phyloP scores from a whole-genome alignment of 2,329 filamentous ascomycete species.

The Neocatenulostroma microsporum region DNA sequence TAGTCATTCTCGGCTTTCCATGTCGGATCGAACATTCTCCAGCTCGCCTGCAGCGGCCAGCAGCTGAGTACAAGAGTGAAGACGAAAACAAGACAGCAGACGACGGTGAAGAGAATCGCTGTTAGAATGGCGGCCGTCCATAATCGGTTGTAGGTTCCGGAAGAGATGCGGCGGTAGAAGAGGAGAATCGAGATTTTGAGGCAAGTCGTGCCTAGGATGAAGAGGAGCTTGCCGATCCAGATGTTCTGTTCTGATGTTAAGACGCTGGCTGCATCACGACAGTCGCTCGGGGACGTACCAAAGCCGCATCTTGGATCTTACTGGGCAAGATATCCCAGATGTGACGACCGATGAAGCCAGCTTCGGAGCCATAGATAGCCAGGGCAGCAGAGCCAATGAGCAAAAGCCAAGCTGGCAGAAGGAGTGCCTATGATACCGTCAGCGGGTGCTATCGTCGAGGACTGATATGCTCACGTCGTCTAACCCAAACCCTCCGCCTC shows the following conservation, averaged over 20 bases:
- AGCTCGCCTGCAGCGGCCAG: too few relatives aligned
- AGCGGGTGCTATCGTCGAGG: not conserved
- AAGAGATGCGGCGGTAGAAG: too few relatives aligned
- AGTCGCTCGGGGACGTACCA: too few relatives aligned
- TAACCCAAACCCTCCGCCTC: constrained; percentile 22
- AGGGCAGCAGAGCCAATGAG: constrained; percentile 18
- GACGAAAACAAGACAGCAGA: constrained; percentile 12
- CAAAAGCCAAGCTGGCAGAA: constrained; percentile 19
- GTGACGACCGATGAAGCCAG: constrained; percentile 28
- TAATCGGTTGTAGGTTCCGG: constrained; percentile 15
- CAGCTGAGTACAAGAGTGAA: constrained; percentile 13
- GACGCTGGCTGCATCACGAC: too few relatives aligned
- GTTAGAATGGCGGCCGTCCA: constrained; percentile 12
- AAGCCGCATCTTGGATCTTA: too few relatives aligned
- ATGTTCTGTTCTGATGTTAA: too few relatives aligned
- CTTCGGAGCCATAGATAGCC: constrained; percentile 17
- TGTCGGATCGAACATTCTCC: too few relatives aligned
- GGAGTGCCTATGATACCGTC: constrained; percentile 11
- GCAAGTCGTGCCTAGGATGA: too few relatives aligned
- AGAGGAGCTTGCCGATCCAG: too few relatives aligned
- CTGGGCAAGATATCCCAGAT: constrained; percentile 36
- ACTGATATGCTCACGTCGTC: constrained; percentile 24
- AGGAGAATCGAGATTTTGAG: too few relatives aligned
- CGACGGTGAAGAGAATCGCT: constrained; percentile 12
- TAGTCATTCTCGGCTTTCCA: too few relatives aligned